These are phyloP conservation scores for Berberis thunbergii DNA, from an alignment of 164 flowering plant genomes.

Conservation along the genomic window DNA sequence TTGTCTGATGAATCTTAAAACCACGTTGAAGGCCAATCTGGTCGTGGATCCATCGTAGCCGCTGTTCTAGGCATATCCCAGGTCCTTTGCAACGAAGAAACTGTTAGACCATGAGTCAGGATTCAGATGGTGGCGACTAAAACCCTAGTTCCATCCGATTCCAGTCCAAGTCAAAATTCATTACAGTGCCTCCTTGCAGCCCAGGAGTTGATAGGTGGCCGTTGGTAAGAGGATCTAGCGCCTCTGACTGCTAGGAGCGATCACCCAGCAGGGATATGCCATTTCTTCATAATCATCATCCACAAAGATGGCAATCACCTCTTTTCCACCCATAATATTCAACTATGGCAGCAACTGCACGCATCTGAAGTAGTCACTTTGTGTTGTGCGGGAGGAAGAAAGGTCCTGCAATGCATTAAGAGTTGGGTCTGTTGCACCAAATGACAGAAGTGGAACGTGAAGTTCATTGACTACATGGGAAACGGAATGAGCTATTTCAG, in stretches of 20 bases:
- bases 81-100: constrained; percentile 57
- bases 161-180: constrained; percentile 33
- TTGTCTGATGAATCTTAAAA: constrained; percentile 49
- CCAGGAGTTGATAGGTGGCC: constrained; percentile 58
- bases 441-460: constrained; percentile 77
- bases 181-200: constrained; percentile 33
- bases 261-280: constrained; percentile 71
- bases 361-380: constrained; percentile 76
- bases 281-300: constrained; percentile 78
- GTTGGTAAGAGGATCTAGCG: constrained; percentile 63
- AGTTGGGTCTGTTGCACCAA: constrained; percentile 84
- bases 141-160: constrained; percentile 75
- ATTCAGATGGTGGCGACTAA: constrained; percentile 68
- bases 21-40: constrained; percentile 86
- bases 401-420: constrained; percentile 62
- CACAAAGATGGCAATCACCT: constrained; percentile 72
- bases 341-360: constrained; percentile 65
- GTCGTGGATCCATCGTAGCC: constrained; percentile 94
- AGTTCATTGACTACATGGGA: constrained; percentile 67
- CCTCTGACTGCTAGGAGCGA: constrained; percentile 64
- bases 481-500: constrained; percentile 73
- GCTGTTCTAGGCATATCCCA: constrained; percentile 50
- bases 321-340: constrained; percentile 60
- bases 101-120: constrained; percentile 58
- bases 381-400: constrained; percentile 71